phyloP scores from a whole-genome alignment of 2,329 filamentous ascomycete genomes.

The Penicillium digitatum region DNA sequence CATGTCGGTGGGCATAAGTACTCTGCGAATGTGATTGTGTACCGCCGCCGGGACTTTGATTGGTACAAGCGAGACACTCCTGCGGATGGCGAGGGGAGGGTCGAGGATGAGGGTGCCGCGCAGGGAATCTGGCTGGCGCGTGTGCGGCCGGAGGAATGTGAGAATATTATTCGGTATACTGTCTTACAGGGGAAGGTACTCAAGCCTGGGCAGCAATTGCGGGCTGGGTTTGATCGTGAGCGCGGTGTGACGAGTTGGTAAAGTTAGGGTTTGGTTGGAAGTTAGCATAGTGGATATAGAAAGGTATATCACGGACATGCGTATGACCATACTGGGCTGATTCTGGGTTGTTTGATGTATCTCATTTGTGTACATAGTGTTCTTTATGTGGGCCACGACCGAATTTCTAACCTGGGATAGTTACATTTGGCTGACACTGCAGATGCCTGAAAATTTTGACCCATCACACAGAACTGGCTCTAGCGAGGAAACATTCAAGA shows the following conservation, averaged over 20 bases:
- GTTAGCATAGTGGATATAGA: not conserved
- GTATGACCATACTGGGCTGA: not conserved
- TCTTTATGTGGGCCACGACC: not conserved
- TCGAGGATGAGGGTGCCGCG: slow-evolving; percentile 57
- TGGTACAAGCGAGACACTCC: slow-evolving; percentile 31
- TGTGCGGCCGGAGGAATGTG: slow-evolving; percentile 81
- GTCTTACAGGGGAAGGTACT: slow-evolving; percentile 90
- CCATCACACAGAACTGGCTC: not conserved
- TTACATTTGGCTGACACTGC: not conserved
- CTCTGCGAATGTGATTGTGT: slow-evolving; percentile 88
- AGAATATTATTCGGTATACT: slow-evolving; percentile 86
- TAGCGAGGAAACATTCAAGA: not conserved
- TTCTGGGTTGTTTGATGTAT: not conserved
- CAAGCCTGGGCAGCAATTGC: slow-evolving; percentile 78
- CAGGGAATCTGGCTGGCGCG: slow-evolving; percentile 93
- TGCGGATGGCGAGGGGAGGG: slow-evolving; percentile 26
- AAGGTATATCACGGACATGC: not conserved
- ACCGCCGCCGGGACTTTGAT: slow-evolving; percentile 57
- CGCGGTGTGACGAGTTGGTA: slow-evolving; percentile 86
- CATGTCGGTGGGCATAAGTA: slow-evolving; percentile 98
- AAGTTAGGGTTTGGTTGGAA: slow-evolving; percentile 2
- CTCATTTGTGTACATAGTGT: not conserved
- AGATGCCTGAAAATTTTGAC: not conserved
- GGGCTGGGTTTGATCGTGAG: slow-evolving; percentile 83
- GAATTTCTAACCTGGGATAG: too few species aligned